Evolutionary conservation across 768 basidiomycete species (phyloP).

Genomic region (Holtermannia corniformis): DNA sequence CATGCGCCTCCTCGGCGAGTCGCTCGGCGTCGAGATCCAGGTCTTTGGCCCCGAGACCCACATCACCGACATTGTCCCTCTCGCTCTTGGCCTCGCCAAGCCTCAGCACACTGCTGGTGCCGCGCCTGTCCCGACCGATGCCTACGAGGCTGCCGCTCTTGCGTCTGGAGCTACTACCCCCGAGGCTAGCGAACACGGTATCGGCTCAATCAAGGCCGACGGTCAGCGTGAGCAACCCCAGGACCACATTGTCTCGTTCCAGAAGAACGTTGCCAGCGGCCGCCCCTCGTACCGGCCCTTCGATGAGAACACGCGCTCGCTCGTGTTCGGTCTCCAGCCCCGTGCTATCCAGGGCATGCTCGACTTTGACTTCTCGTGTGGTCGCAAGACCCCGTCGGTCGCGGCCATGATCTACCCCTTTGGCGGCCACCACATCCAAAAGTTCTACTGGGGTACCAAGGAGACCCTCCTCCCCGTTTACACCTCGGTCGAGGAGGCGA

Average conservation of each 20-base stretch:
- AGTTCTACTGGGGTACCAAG: conserved; percentile 99
- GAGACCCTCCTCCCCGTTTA: conserved; percentile 98
- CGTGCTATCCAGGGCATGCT: conserved; percentile 98
- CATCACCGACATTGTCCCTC: conserved; percentile 96
- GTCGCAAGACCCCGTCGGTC: conserved; percentile 77
- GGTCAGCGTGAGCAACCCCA: conserved; percentile 73
- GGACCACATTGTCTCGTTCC: conserved; percentile 87
- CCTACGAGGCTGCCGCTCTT: conserved; percentile 16
- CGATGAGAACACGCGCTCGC: conserved; percentile 84
- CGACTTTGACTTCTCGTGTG: conserved; percentile 98
- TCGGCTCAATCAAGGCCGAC: conserved; percentile 66
- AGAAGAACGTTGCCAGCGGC: conserved; percentile 40
- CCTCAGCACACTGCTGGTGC: conserved; percentile 46
- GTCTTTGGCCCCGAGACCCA: conserved; percentile 98
- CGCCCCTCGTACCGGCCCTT: conserved; percentile 86
- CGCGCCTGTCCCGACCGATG: conserved; percentile 44
- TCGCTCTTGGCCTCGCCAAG: conserved; percentile 77
- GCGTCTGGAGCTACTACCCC: conserved; percentile 5
- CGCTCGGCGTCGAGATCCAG: conserved; percentile 89
- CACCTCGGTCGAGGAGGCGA: conserved; percentile 80
- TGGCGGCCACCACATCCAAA: conserved; percentile 99
- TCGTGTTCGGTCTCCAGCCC: conserved; percentile 97
- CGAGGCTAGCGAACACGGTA: conserved; percentile 29
- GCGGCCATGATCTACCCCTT: conserved; percentile 99
- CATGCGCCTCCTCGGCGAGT: conserved; percentile 91